These are phyloP conservation scores for Jackrogersella minutella DNA, from an alignment of 495 filamentous ascomycete genomes.

Conservation along the genomic window DNA sequence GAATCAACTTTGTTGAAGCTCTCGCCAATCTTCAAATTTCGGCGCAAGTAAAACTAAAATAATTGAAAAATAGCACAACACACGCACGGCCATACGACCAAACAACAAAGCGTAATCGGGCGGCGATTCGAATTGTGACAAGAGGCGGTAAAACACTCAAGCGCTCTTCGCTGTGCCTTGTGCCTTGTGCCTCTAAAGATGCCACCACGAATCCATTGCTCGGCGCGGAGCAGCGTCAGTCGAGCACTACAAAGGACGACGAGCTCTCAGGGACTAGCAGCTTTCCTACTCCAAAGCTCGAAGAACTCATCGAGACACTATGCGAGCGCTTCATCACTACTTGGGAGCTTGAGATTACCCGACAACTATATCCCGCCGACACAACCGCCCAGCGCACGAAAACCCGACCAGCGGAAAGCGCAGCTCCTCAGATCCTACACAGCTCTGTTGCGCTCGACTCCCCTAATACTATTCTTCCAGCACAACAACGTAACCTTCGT, in stretches of 20 bases:
- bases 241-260: slow-evolving; percentile 36
- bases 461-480: slow-evolving; percentile 91
- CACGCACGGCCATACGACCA: neutral
- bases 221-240: slow-evolving; percentile 34
- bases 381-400: slow-evolving; percentile 88
- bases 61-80: neutral
- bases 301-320: slow-evolving; percentile 44
- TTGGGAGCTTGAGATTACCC: slow-evolving; percentile 61
- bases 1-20: slow-evolving; percentile 30
- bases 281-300: slow-evolving; percentile 28
- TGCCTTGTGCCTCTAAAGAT: too few species aligned
- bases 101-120: too few species aligned
- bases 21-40: slow-evolving; percentile 27
- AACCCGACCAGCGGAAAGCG: slow-evolving; percentile 87
- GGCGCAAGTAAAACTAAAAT: neutral
- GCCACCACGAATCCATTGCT: slow-evolving; percentile 40
- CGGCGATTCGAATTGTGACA: neutral
- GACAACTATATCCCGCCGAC: slow-evolving; percentile 67
- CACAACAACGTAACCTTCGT: slow-evolving; percentile 91
- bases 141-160: neutral
- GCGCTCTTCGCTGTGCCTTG: neutral
- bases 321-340: slow-evolving; percentile 49
- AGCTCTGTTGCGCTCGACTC: slow-evolving; percentile 86
- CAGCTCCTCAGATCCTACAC: slow-evolving; percentile 94
- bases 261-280: slow-evolving; percentile 18